A percentile compares a stretch with the other conserved stretches of the same genome.
Conservation (phyloP, 306 rosid species). For the Lablab purpureus region DNA sequence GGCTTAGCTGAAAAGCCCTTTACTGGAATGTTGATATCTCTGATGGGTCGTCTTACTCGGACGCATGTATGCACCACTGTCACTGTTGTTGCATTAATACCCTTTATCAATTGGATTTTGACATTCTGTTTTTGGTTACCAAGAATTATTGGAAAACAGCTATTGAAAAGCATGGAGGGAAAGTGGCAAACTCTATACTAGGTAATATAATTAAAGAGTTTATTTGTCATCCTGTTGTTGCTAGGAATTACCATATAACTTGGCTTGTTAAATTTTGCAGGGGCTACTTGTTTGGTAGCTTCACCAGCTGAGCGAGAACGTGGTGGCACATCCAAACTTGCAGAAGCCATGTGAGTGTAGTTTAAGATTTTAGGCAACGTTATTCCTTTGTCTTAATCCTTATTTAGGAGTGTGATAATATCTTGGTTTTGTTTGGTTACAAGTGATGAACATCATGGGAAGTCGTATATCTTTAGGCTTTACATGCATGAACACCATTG, state of each 20-base stretch:
- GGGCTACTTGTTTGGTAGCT: slow-evolving; percentile 72
- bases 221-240: background rate
- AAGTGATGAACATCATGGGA: background rate
- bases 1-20: slow-evolving; percentile 70
- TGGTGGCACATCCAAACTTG: slow-evolving; percentile 74
- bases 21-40: slow-evolving; percentile 74
- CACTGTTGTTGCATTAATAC: background rate
- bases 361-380: background rate
- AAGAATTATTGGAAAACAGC: slow-evolving; percentile 77
- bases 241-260: background rate
- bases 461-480: background rate
- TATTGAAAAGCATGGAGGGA: slow-evolving; percentile 80
- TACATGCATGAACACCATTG: slow-evolving; percentile 7
- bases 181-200: slow-evolving; percentile 65
- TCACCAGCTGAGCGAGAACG: slow-evolving; percentile 73
- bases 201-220: slow-evolving; percentile 48
- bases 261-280: slow-evolving; percentile 43
- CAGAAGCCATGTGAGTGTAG: slow-evolving; percentile 69
- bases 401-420: background rate
- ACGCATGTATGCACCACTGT: slow-evolving; percentile 66
- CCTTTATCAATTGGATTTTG: slow-evolving; percentile 2
- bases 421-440: slow-evolving; percentile 3
- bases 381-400: background rate
- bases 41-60: slow-evolving; percentile 78
- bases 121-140: slow-evolving; percentile 9